phyloP scores from a whole-genome alignment of 2,329 filamentous ascomycete species.

The Microdochium bolleyi region DNA sequence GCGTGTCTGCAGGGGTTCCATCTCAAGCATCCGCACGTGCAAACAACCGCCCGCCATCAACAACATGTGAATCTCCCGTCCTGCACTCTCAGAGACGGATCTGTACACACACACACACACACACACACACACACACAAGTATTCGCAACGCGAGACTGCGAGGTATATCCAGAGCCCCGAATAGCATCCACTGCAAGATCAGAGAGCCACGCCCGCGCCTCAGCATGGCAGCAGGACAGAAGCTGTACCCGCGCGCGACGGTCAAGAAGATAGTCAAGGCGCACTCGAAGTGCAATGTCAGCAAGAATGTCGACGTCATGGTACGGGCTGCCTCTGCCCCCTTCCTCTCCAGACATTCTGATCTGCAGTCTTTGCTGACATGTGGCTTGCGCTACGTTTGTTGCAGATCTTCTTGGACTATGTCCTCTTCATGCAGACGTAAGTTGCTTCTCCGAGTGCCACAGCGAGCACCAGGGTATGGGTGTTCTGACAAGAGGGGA shows the following conservation, averaged over 20 bases:
- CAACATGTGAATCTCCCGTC: too few species aligned
- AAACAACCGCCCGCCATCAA: too few species aligned
- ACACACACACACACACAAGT: too few species aligned
- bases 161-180: too few species aligned
- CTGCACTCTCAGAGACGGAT: too few species aligned
- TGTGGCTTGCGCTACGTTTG: conserved; percentile 1
- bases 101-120: too few species aligned
- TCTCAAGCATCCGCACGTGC: too few species aligned
- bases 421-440: conserved; percentile 69
- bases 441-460: conserved; percentile 2
- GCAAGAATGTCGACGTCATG: conserved; percentile 80
- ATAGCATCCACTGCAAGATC: neutral
- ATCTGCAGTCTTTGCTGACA: neutral
- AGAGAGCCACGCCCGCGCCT: too few species aligned
- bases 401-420: conserved; percentile 79
- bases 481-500: neutral
- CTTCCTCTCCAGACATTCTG: neutral
- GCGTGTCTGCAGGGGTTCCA: too few species aligned
- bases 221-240: conserved; percentile 60
- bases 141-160: too few species aligned
- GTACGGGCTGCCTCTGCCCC: conserved; percentile 35
- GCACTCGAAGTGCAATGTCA: conserved; percentile 70
- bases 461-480: neutral
- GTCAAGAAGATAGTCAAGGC: conserved; percentile 88
- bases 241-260: conserved; percentile 75